A percentile compares a stretch with the other conserved stretches of the same genome.
phyloP scores from a whole-genome alignment of 176 grass and related monocot species.

The Urochloa ruziziensis region DNA sequence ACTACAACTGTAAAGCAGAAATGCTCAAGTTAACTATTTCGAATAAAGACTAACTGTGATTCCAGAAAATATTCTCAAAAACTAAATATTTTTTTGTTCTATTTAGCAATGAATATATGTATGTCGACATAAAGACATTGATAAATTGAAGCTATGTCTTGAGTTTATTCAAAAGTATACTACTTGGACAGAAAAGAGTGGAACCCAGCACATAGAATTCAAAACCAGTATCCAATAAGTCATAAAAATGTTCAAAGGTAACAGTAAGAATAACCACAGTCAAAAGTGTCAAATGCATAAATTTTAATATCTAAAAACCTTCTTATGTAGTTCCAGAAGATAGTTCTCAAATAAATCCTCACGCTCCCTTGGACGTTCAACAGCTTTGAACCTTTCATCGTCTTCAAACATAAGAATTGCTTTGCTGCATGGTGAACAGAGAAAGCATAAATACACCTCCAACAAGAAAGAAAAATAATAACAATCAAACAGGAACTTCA shows the following conservation, averaged over 20 bases:
- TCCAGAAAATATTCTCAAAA: background rate
- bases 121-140: background rate
- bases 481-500: background rate
- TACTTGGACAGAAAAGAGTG: background rate
- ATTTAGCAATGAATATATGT: background rate
- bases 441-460: background rate
- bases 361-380: slow-evolving; percentile 79
- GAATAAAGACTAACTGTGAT: background rate
- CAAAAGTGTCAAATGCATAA: background rate
- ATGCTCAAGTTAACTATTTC: background rate
- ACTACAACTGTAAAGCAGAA: background rate
- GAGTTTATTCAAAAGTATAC: background rate
- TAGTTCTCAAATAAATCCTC: slow-evolving; percentile 98
- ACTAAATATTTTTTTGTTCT: background rate
- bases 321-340: slow-evolving; percentile 89
- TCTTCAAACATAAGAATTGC: slow-evolving; percentile 84
- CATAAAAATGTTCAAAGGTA: background rate
- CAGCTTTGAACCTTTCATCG: slow-evolving; percentile 69
- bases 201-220: background rate
- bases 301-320: slow-evolving; percentile 48
- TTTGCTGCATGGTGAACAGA: slow-evolving; percentile 57
- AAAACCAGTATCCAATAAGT: background rate
- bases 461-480: background rate
- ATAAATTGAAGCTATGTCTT: background rate
- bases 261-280: slow-evolving; percentile 2